Conservation (phyloP, 2,329 filamentous ascomycete species). For the Monilinia fructigena region DNA sequence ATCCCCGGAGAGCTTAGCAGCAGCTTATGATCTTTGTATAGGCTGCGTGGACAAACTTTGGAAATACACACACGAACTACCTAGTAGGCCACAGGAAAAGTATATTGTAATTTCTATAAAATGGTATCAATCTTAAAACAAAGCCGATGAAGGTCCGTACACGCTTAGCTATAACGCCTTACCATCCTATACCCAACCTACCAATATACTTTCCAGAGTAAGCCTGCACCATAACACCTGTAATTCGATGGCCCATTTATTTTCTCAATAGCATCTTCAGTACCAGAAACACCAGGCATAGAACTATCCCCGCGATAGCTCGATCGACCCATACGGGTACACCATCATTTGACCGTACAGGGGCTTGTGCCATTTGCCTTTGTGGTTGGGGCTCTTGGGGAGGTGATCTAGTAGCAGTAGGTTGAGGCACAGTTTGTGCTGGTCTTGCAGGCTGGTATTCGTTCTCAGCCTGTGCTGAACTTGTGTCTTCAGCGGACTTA, state of each 20-base stretch:
- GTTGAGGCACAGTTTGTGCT: constrained; percentile 41
- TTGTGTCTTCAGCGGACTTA: constrained; percentile 16
- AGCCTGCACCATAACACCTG: neutral
- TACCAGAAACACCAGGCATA: constrained; percentile 70
- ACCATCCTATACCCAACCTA: neutral
- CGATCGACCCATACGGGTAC: constrained; percentile 78
- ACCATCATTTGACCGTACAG: constrained; percentile 45
- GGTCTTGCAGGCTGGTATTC: constrained; percentile 43
- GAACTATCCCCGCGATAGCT: constrained; percentile 70
- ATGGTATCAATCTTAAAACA: constrained; percentile 17
- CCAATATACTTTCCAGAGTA: neutral
- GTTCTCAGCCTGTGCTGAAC: constrained; percentile 54
- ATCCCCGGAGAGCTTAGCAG: too few relatives aligned
- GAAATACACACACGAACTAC: neutral
- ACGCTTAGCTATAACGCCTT: constrained; percentile 5
- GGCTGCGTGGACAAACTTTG: too few relatives aligned
- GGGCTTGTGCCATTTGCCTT: constrained; percentile 28
- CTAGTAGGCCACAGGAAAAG: neutral
- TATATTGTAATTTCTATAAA: neutral
- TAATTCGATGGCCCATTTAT: neutral
- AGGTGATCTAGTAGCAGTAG: constrained; percentile 33
- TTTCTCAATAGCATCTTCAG: constrained; percentile 47
- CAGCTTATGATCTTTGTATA: neutral
- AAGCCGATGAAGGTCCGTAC: neutral
- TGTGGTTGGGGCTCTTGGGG: neutral